A percentile compares a stretch with the other conserved stretches of the same genome.
phyloP scores from a whole-genome alignment of 2,329 filamentous ascomycete species.

The Colletotrichum agaves region DNA sequence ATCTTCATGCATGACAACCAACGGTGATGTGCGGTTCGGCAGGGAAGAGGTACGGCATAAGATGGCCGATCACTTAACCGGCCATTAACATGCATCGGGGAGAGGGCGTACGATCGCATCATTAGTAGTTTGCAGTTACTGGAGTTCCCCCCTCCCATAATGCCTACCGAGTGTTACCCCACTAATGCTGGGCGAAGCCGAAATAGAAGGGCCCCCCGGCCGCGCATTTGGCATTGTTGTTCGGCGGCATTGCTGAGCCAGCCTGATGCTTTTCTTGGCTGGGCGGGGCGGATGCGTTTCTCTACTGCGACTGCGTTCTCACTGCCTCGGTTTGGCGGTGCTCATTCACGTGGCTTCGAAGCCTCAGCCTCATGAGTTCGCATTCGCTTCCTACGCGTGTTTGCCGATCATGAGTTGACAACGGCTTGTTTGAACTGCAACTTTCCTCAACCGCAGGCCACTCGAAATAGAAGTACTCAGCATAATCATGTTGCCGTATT shows the following conservation, averaged over 20 bases:
- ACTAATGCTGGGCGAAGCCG: constrained; percentile 1
- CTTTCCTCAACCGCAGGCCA: too few species aligned
- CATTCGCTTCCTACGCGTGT: constrained; percentile 7
- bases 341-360: constrained; percentile 12
- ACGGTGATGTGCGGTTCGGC: neutral
- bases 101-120: neutral
- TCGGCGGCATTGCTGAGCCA: neutral
- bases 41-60: neutral
- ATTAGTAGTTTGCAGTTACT: constrained; percentile 4
- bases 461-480: too few species aligned
- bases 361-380: neutral
- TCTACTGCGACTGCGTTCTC: constrained; percentile 6
- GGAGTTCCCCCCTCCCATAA: neutral
- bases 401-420: neutral
- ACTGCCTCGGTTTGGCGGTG: constrained; percentile 22
- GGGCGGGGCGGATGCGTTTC: constrained; percentile 23
- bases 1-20: constrained; percentile 4
- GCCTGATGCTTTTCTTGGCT: constrained; percentile 7
- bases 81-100: neutral
- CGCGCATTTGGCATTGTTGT: constrained; percentile 2
- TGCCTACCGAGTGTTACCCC: neutral
- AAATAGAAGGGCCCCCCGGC: neutral
- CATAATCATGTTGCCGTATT: too few species aligned
- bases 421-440: too few species aligned
- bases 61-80: neutral